A percentile compares a stretch with the other conserved stretches of the same genome.
Conservation (phyloP, 805 yeast species). For the Wickerhamiella brachini region DNA sequence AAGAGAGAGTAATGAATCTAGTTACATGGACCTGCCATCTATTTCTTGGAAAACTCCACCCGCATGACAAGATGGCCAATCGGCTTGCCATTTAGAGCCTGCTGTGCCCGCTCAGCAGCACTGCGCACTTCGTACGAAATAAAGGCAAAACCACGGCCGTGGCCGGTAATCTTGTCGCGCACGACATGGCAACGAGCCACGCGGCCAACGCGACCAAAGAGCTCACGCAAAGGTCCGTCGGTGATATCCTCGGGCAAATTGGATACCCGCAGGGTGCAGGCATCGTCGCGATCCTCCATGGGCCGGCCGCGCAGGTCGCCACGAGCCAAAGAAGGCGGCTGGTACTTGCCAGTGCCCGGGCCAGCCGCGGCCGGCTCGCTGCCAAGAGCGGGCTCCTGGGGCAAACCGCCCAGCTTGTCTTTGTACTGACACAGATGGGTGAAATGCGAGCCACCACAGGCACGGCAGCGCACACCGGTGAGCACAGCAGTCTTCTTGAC, state of each 20-base stretch:
- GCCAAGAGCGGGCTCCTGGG: constrained; percentile 25
- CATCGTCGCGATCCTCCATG: constrained; percentile 60
- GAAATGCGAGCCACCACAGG: constrained; percentile 89
- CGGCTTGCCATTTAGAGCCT: constrained; percentile 75
- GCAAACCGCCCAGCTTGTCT: constrained; percentile 56
- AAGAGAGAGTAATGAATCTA: no score
- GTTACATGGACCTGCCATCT: neutral
- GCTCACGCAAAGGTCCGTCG: constrained; percentile 64
- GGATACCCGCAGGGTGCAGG: constrained; percentile 76
- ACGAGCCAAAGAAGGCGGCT: constrained; percentile 49
- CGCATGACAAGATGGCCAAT: constrained; percentile 71
- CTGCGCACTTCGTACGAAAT: constrained; percentile 51
- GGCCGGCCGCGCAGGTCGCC: constrained; percentile 21
- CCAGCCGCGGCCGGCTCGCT: constrained; percentile 23
- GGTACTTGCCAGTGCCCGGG: constrained; percentile 28
- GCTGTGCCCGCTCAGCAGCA: constrained; percentile 66
- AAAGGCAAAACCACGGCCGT: constrained; percentile 91
- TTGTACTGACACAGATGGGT: constrained; percentile 92
- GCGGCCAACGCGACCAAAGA: constrained; percentile 53
- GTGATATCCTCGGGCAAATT: constrained; percentile 77
- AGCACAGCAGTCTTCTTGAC: constrained; percentile 35
- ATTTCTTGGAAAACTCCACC: constrained; percentile 28
- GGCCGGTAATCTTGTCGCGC: constrained; percentile 85
- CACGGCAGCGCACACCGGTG: constrained; percentile 50
- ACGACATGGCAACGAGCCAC: constrained; percentile 68